Conservation (phyloP, 1,284 basidiomycete species). For the Apiotrichum gracile region DNA sequence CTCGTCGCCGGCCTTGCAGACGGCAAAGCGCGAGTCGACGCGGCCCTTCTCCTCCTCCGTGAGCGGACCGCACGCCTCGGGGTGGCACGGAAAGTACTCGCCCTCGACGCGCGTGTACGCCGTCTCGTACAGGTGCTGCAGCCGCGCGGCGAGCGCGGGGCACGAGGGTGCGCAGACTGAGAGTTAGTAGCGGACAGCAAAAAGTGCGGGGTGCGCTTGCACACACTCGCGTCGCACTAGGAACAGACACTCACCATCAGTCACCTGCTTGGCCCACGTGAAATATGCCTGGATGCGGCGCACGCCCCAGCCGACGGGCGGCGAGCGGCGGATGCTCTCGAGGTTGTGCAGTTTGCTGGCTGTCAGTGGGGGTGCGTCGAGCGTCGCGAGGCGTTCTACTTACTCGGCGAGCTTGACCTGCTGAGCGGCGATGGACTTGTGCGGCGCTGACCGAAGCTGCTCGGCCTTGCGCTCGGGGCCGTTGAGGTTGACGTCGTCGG, state of each 20-base stretch:
- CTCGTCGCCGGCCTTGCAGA: slow-evolving; percentile 30
- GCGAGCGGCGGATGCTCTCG: slow-evolving; percentile 40
- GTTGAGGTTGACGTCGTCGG: slow-evolving; percentile 32
- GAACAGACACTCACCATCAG: slow-evolving; percentile 31
- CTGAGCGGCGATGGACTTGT: slow-evolving; percentile 44
- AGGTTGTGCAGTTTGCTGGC: slow-evolving; percentile 48
- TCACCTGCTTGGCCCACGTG: slow-evolving; percentile 48
- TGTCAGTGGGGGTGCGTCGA: background rate
- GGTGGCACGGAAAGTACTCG: slow-evolving; percentile 41
- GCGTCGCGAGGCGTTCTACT: slow-evolving; percentile 4
- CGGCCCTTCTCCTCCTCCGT: slow-evolving; percentile 40
- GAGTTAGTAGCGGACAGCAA: background rate
- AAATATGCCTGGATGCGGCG: slow-evolving; percentile 45
- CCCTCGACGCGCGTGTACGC: slow-evolving; percentile 40
- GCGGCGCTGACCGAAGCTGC: slow-evolving; percentile 43
- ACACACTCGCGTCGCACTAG: too few species aligned
- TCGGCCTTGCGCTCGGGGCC: slow-evolving; percentile 41
- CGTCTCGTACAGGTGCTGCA: slow-evolving; percentile 43
- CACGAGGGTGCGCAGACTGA: slow-evolving; percentile 40
- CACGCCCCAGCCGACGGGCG: slow-evolving; percentile 44
- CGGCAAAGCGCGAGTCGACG: slow-evolving; percentile 32
- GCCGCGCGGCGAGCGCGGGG: slow-evolving; percentile 31
- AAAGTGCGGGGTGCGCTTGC: too few species aligned
- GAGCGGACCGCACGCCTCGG: slow-evolving; percentile 37
- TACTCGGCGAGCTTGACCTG: slow-evolving; percentile 48